Conservation (phyloP, 371 early-diverging fungal genomes). For the Actinomortierella wolfii region DNA sequence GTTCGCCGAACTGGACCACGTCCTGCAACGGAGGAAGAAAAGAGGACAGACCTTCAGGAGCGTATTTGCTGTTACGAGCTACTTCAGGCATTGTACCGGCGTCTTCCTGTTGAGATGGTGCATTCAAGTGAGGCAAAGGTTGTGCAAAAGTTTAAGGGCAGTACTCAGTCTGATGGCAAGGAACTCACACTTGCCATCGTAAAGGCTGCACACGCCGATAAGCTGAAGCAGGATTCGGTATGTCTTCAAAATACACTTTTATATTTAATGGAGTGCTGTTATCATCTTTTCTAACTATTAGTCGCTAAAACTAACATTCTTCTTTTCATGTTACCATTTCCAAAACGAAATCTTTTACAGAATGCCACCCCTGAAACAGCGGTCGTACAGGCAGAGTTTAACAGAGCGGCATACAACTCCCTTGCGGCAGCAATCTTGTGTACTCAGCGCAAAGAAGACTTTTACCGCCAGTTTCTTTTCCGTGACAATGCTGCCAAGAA, state of each 20-base stretch:
- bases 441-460: conserved; percentile 53
- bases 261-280: no score
- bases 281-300: no score
- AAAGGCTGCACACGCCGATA: conserved; percentile 39
- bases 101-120: conserved; percentile 44
- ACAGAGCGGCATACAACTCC: conserved; percentile 68
- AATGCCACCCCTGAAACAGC: conserved; percentile 32
- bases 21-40: conserved; percentile 37
- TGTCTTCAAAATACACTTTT: no score
- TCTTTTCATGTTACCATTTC: no score
- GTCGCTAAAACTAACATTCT: no score
- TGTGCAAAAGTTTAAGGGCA: conserved; percentile 26
- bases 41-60: conserved; percentile 48
- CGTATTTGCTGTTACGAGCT: conserved; percentile 52
- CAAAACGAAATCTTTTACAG: no score
- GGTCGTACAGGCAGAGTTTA: conserved; percentile 41
- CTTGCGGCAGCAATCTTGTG: conserved; percentile 58
- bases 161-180: conserved; percentile 30
- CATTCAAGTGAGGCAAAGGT: conserved; percentile 48
- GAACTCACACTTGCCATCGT: conserved; percentile 43
- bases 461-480: conserved; percentile 55
- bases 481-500: conserved; percentile 47
- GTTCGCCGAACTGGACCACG: conserved; percentile 43
- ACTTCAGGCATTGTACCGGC: conserved; percentile 47
- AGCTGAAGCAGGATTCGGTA: conserved; percentile 39